Evolutionary conservation across 1,139 yeast genomes (phyloP).

Genomic region (Yamadazyma pseudoaaseri): DNA sequence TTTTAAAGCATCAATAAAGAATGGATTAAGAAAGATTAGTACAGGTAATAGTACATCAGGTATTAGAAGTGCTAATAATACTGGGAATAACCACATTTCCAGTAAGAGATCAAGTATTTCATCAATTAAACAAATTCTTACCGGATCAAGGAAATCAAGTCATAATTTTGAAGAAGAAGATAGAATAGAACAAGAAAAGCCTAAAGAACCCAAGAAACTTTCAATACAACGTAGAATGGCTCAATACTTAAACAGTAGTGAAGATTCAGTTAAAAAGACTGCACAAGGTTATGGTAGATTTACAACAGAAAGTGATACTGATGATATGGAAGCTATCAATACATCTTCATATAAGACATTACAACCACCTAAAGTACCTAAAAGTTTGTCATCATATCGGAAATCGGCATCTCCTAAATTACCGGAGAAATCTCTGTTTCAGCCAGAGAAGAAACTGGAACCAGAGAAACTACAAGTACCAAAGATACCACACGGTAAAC

Average conservation of each 20-base stretch:
- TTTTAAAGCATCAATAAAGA: slow-evolving; percentile 32
- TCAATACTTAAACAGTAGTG: slow-evolving; percentile 48
- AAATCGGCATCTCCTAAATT: background rate
- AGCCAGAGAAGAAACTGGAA: background rate
- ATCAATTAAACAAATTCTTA: slow-evolving; percentile 41
- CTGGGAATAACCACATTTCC: slow-evolving; percentile 17
- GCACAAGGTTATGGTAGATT: slow-evolving; percentile 78
- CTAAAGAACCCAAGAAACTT: slow-evolving; percentile 25
- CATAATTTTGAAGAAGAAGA: slow-evolving; percentile 9
- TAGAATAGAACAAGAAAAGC: slow-evolving; percentile 8
- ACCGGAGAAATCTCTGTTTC: background rate
- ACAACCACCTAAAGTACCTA: slow-evolving; percentile 35
- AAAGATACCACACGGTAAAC: slow-evolving; percentile 2
- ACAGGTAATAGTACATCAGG: slow-evolving; percentile 32
- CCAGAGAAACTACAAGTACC: background rate
- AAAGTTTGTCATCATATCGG: slow-evolving; percentile 21
- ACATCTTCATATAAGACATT: slow-evolving; percentile 12
- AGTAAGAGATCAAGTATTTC: slow-evolving; percentile 41
- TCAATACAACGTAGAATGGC: slow-evolving; percentile 72
- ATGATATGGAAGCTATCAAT: slow-evolving; percentile 43
- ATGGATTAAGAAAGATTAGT: slow-evolving; percentile 38
- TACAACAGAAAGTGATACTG: slow-evolving; percentile 39
- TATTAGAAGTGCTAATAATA: slow-evolving; percentile 19
- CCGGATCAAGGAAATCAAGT: slow-evolving; percentile 18
- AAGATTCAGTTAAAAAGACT: slow-evolving; percentile 44